A percentile compares a stretch with the other conserved stretches of the same genome.
Conservation (phyloP, 1,284 basidiomycete species). For the Amylostereum areolatum region DNA sequence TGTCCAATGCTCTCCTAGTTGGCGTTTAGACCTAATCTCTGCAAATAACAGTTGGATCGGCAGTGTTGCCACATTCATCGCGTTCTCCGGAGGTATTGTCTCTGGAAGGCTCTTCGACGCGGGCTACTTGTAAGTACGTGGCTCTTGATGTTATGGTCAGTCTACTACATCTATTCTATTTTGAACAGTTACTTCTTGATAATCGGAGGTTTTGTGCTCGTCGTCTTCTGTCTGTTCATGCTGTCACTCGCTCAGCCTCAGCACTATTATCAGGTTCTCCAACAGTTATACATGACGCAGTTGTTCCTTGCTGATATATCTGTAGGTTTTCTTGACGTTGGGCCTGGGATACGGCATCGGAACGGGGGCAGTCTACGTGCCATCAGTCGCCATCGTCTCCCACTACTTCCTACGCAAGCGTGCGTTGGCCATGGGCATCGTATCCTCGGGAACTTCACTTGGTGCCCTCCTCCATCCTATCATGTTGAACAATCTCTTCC, state of each 20-base stretch:
- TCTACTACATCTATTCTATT: background rate
- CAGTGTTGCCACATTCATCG: conserved; percentile 1
- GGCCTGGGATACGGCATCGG: background rate
- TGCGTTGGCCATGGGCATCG: background rate
- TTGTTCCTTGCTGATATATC: too few species aligned
- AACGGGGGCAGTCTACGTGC: background rate
- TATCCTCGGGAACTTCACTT: background rate
- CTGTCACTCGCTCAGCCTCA: conserved; percentile 19
- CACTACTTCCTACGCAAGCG: background rate
- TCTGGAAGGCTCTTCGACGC: conserved; percentile 3
- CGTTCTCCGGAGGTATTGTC: background rate
- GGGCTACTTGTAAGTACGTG: conserved; percentile 9
- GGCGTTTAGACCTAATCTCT: background rate
- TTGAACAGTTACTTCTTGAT: background rate
- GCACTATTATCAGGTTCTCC: conserved; percentile 22
- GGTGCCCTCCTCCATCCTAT: background rate
- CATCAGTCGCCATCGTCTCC: background rate
- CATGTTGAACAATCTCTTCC: background rate
- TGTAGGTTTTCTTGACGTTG: background rate
- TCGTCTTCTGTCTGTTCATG: conserved; percentile 20
- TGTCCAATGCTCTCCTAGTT: background rate
- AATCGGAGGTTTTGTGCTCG: conserved; percentile 3
- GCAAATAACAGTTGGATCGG: conserved; percentile 8
- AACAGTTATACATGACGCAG: too few species aligned
- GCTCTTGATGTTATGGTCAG: background rate